Evolutionary conservation across 2,329 filamentous ascomycete genomes (phyloP).

Genomic region (Thielaviopsis ethacetica): DNA sequence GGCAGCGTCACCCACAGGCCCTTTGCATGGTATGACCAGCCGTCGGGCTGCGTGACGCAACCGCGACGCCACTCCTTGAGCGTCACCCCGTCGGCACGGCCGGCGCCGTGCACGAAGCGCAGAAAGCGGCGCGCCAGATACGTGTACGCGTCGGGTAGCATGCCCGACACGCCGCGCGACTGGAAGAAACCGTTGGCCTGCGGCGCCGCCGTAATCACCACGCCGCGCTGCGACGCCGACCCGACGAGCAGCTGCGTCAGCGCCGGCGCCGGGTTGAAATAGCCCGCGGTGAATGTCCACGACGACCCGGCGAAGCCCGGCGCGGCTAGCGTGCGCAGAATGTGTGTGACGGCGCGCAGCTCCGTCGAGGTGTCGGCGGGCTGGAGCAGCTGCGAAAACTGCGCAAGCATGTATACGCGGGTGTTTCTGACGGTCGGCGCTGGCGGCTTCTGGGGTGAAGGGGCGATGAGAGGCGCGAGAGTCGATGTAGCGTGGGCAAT

Average conservation of each 20-base stretch:
- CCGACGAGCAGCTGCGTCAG: constrained; percentile 65
- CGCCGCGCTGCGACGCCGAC: constrained; percentile 53
- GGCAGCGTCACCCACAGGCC: constrained; percentile 78
- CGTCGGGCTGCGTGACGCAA: constrained; percentile 60
- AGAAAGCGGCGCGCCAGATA: constrained; percentile 74
- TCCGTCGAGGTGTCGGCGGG: constrained; percentile 75
- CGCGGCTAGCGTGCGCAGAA: constrained; percentile 51
- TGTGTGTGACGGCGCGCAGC: constrained; percentile 59
- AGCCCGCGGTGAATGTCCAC: constrained; percentile 96
- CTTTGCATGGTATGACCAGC: constrained; percentile 98
- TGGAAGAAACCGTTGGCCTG: constrained; percentile 92
- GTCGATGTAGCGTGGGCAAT: constrained; percentile 49
- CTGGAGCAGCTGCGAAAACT: constrained; percentile 70
- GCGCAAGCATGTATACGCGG: constrained; percentile 69
- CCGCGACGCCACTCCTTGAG: constrained; percentile 82
- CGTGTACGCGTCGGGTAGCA: constrained; percentile 84
- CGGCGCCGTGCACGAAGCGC: constrained; percentile 31
- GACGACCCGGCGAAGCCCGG: constrained; percentile 50
- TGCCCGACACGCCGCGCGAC: constrained; percentile 72
- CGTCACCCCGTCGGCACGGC: constrained; percentile 40
- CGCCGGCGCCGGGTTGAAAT: constrained; percentile 89
- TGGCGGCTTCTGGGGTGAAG: constrained; percentile 13
- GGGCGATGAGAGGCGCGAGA: constrained; percentile 49
- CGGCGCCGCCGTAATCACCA: constrained; percentile 81
- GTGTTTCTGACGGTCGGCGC: constrained; percentile 33